Evolutionary conservation across 2,329 filamentous ascomycete species (phyloP).

Genomic region (Phialocephala sp.): DNA sequence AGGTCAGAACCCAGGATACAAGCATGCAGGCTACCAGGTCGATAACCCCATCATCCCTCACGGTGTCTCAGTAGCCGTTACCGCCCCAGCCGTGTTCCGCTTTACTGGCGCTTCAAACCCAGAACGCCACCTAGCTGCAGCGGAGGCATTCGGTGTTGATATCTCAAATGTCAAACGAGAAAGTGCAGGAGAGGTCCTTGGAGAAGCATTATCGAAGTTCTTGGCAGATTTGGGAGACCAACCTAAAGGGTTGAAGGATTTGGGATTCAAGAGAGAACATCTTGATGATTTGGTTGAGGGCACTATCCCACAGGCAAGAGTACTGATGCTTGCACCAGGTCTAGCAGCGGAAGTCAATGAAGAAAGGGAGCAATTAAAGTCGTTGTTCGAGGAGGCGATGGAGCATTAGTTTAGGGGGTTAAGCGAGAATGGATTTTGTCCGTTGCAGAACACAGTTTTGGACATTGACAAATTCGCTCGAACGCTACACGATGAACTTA

Average conservation of each 20-base stretch:
- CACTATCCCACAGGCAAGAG: constrained; percentile 88
- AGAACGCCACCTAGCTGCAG: constrained; percentile 86
- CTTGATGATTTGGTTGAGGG: constrained; percentile 89
- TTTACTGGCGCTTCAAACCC: constrained; percentile 94
- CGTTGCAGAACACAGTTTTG: too few relatives aligned
- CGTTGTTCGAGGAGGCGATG: constrained; percentile 69
- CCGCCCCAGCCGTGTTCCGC: constrained; percentile 89
- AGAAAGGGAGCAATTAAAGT: constrained; percentile 74
- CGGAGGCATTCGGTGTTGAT: constrained; percentile 90
- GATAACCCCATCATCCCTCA: constrained; percentile 85
- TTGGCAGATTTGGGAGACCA: constrained; percentile 86
- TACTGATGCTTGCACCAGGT: constrained; percentile 89
- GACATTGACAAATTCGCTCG: too few relatives aligned
- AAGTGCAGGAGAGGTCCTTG: constrained; percentile 85
- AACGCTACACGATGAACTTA: too few relatives aligned
- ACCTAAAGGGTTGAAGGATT: constrained; percentile 79
- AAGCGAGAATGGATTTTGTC: background rate
- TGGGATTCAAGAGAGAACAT: constrained; percentile 80
- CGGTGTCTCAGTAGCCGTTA: constrained; percentile 93
- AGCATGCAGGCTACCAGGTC: constrained; percentile 85
- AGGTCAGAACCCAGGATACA: constrained; percentile 90
- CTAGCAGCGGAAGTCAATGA: constrained; percentile 71
- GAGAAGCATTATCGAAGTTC: constrained; percentile 83
- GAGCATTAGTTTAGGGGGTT: constrained; percentile 48
- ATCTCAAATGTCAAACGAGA: constrained; percentile 86